Evolutionary conservation across 2,329 filamentous ascomycete genomes (phyloP).

Genomic region (Triangularia verruculosa): DNA sequence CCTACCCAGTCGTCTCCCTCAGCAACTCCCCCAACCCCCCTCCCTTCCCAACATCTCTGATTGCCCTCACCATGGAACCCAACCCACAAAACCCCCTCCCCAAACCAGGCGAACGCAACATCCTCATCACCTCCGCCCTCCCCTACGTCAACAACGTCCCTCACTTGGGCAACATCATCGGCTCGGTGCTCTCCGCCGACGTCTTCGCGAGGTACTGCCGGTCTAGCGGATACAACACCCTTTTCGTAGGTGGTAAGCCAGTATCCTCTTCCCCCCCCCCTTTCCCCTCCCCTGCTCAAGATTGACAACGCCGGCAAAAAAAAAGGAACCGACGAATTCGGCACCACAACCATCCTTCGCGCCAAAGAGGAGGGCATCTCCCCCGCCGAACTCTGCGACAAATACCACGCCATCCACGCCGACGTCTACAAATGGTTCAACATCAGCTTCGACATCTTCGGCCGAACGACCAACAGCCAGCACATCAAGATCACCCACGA

Average conservation of each 20-base stretch:
- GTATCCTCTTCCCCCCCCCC: neutral
- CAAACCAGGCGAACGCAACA: constrained; percentile 45
- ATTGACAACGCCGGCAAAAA: neutral
- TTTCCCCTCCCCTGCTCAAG: neutral
- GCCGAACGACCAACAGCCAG: constrained; percentile 66
- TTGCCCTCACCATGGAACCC: neutral
- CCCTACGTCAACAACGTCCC: constrained; percentile 57
- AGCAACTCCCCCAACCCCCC: too few relatives aligned
- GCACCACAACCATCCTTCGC: constrained; percentile 92
- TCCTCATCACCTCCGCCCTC: constrained; percentile 54
- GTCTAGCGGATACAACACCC: constrained; percentile 52
- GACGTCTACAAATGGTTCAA: constrained; percentile 86
- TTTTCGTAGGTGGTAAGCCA: constrained; percentile 61
- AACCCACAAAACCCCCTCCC: constrained; percentile 11
- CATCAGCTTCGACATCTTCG: constrained; percentile 73
- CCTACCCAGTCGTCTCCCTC: too few relatives aligned
- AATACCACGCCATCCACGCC: constrained; percentile 86
- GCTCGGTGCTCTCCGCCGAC: constrained; percentile 50
- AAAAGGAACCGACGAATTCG: constrained; percentile 65
- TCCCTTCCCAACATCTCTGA: too few relatives aligned
- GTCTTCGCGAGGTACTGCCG: constrained; percentile 47
- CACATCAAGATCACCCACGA: constrained; percentile 73
- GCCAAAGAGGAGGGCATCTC: constrained; percentile 79
- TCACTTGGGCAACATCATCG: constrained; percentile 50
- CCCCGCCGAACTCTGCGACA: constrained; percentile 79